Evolutionary conservation across 2,329 filamentous ascomycete genomes (phyloP), one percentile per base, ranked within the genome.

Genomic region (Alternaria burnsii): DNA sequence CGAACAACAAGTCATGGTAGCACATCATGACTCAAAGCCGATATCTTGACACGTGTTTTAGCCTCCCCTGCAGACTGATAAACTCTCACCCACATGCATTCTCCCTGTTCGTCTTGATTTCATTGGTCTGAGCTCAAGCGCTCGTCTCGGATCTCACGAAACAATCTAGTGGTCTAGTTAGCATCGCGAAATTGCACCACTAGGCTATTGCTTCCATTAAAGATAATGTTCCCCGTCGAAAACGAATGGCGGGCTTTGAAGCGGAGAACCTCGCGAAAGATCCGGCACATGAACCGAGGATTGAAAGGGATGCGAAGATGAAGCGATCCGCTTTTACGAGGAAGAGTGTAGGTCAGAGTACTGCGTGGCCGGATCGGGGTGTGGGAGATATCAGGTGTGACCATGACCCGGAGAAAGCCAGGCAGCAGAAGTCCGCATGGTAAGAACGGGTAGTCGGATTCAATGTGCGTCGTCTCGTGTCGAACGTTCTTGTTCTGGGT

Each of bases 101-200:
- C 11, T 38, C 38, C 32, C 16, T 51, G 18, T 38, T 38, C 47
- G 10, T 50, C 20, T 24, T 38, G 7, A 50, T 50, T 26, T 16
- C 47, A 38, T 12, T 50, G 20, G 32, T 50, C 20, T 26, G 3
- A 50, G 32, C 47, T 18, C 47, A 50, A 26, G 47, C 20, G 20
- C 47, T 24, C 32, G 47, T 50, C 47, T 38, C 32, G 32, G 47
- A 50, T 50, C 47, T 50, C 30, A 50, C 30, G 10, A 9, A 50
- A 38, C 26, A 38, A 26, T 11, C 47, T 5, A 50, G 47, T 38
- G 47, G 47, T 36, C 30, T 38, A 38, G 47, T 24, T n/a, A 38
- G 30, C 18, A 38, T 38, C 20, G 32, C 32, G 6, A n/a, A 22
- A 26, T 9, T 24, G 3, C 24, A n/a, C 20, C 22, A 50, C 47